Conservation (phyloP, 495 filamentous ascomycete species). For the Aspergillus cavernicola region DNA sequence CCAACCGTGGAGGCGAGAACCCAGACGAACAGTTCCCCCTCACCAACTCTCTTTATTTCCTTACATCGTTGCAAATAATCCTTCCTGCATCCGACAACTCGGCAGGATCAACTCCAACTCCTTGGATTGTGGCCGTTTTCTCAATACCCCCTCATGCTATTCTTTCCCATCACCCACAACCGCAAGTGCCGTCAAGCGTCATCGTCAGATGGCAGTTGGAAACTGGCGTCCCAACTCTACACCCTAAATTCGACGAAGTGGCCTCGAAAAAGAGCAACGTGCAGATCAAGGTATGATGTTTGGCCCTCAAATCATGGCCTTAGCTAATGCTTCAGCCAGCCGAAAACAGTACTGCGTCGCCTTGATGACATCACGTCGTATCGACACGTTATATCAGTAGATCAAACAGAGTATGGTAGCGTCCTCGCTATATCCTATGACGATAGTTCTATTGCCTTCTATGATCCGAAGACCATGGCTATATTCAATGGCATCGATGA, state of each 20-base stretch:
- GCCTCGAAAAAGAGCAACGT: slow-evolving; percentile 57
- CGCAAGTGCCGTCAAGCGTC: slow-evolving; percentile 60
- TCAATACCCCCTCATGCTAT: slow-evolving; percentile 50
- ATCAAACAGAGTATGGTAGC: slow-evolving; percentile 61
- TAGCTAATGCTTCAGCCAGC: slow-evolving; percentile 32
- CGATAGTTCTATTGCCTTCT: slow-evolving; percentile 74
- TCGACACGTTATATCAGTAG: slow-evolving; percentile 65
- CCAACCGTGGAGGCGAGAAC: slow-evolving; percentile 25
- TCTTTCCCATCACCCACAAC: slow-evolving; percentile 47
- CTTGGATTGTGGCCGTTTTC: slow-evolving; percentile 68
- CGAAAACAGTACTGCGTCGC: slow-evolving; percentile 58
- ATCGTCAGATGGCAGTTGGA: slow-evolving; percentile 78
- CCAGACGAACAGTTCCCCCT: slow-evolving; percentile 27
- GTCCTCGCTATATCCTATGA: slow-evolving; percentile 65
- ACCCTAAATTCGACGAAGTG: slow-evolving; percentile 72
- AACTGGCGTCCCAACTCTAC: slow-evolving; percentile 53
- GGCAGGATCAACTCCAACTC: slow-evolving; percentile 46
- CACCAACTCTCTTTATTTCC: slow-evolving; percentile 47
- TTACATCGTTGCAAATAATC: slow-evolving; percentile 65
- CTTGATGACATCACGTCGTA: slow-evolving; percentile 61
- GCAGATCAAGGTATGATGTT: slow-evolving; percentile 34
- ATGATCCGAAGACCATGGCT: slow-evolving; percentile 66
- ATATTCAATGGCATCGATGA: slow-evolving; percentile 60
- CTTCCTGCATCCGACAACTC: slow-evolving; percentile 52
- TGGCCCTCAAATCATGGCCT: neutral